Evolutionary conservation across 2,329 filamentous ascomycete genomes (phyloP).

Genomic region (Alternaria hordeiaustralica): DNA sequence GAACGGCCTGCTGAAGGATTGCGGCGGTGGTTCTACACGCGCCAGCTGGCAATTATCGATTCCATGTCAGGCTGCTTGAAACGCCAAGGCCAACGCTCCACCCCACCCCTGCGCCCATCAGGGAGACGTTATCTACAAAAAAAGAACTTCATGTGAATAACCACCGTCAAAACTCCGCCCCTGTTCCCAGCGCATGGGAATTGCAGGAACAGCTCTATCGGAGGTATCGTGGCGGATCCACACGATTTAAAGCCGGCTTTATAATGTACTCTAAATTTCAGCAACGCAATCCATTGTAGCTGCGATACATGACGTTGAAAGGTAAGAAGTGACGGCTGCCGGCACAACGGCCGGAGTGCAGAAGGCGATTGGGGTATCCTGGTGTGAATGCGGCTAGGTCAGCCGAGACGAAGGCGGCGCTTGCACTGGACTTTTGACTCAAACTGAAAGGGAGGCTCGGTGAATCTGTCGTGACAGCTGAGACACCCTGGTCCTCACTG

Average conservation of each 20-base stretch:
- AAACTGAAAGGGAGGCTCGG: not conserved
- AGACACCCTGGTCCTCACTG: not conserved
- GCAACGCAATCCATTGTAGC: not conserved
- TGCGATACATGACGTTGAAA: not conserved
- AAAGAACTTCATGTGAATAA: conserved; percentile 2
- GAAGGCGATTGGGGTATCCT: not conserved
- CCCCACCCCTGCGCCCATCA: conserved; percentile 10
- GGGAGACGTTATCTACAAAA: conserved; percentile 10
- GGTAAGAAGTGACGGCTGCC: not conserved
- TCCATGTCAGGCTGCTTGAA: conserved; percentile 9
- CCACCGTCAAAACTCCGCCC: conserved; percentile 2
- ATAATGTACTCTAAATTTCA: not conserved
- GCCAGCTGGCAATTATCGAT: not conserved
- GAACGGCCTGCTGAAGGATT: not conserved
- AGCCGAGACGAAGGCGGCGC: not conserved
- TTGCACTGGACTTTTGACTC: not conserved
- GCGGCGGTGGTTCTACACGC: not conserved
- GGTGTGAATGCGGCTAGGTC: not conserved
- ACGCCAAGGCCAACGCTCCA: conserved; percentile 10
- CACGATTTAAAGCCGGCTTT: not conserved
- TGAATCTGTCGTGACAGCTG: not conserved
- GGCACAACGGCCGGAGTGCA: not conserved
- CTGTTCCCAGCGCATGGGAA: conserved; percentile 5
- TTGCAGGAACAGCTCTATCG: not conserved
- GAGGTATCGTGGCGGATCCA: not conserved